phyloP scores from a whole-genome alignment of 108 stramenopile genomes.

The Phaeodactylum tricornutum region DNA sequence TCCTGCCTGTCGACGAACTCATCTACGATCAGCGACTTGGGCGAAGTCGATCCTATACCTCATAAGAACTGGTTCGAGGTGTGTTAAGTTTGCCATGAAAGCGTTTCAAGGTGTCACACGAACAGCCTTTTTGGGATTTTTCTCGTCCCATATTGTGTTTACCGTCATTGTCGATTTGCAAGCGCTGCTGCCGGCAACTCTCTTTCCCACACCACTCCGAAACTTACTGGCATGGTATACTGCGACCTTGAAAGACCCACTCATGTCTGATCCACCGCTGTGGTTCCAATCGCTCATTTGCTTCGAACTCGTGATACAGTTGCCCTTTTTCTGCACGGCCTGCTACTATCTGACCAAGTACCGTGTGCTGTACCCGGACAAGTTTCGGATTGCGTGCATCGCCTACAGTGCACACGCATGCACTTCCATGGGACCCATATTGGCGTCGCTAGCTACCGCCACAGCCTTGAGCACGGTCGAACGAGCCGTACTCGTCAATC shows the following conservation, averaged over 20 bases:
- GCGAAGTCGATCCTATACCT: too few relatives aligned
- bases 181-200: constrained; percentile 32
- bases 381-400: constrained; percentile 10
- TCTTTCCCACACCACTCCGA: constrained; percentile 33
- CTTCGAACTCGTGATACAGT: constrained; percentile 54
- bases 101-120: constrained; percentile 29
- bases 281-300: constrained; percentile 53
- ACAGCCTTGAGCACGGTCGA: constrained; percentile 20
- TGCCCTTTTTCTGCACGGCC: constrained; percentile 70
- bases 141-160: constrained; percentile 69
- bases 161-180: constrained; percentile 63
- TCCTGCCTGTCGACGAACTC: not conserved
- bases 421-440: constrained; percentile 65
- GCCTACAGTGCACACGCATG: constrained; percentile 24
- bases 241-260: constrained; percentile 47
- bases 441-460: constrained; percentile 23
- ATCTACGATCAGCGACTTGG: too few relatives aligned
- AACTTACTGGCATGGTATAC: constrained; percentile 50
- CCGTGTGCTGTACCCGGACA: constrained; percentile 3
- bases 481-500: constrained; percentile 24
- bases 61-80: not conserved
- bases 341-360: constrained; percentile 23
- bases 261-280: constrained; percentile 29
- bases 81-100: constrained; percentile 19
- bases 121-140: constrained; percentile 48